Base-by-base conservation (phyloP, 768 basidiomycete species). In the Amanita polypyramis region DNA sequence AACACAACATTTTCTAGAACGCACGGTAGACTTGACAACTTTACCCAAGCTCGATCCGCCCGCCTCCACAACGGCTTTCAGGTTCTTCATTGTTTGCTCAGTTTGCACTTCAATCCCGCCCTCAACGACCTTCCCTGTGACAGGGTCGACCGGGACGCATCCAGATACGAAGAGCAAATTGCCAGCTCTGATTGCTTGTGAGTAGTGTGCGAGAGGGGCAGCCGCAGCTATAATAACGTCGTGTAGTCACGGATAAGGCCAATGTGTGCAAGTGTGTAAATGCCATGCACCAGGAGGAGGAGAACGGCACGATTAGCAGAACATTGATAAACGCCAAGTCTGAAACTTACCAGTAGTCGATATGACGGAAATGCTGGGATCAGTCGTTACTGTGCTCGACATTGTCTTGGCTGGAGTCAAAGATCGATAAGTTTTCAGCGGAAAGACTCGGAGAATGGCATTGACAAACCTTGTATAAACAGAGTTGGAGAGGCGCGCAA, bases 81-180 rank as follows among this genome's bases (percentile, higher is more conserved):
- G 70, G 69, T 98, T 98, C 61, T 80, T 79, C 56, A 99, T 73
- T 8, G 82, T 87, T 63, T 94, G 92, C 47, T 74, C 68, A 7
- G 92, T 79, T 63, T 98, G 88, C 42, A 70, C 82, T 56, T 85
- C 83, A 39, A 94, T 74, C 11, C 87, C 87, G 19, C 82, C 82
- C 20, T 66, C 62, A 48, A 89, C 84, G 56, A 94, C 67, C 57
- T 81, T 69, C 65, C 78, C 80, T 10, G 79, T 80, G 25, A 66
- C 58, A 9, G 92, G 86, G 59, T 86, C 77, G 48, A 96, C 70
- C 2, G 90, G 85, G 58, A 98, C 85, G 61, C 82, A 86, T 40
- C 95, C 95, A 2, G 91, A 94, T 38, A 81, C 73, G 68, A 95
- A 99, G 54, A 97, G 77, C 50, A 92, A 75, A 56, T 87, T 79